Evolutionary conservation across 352 stramenopile species (phyloP).

Genomic region (Phytophthora pseudosyringae): DNA sequence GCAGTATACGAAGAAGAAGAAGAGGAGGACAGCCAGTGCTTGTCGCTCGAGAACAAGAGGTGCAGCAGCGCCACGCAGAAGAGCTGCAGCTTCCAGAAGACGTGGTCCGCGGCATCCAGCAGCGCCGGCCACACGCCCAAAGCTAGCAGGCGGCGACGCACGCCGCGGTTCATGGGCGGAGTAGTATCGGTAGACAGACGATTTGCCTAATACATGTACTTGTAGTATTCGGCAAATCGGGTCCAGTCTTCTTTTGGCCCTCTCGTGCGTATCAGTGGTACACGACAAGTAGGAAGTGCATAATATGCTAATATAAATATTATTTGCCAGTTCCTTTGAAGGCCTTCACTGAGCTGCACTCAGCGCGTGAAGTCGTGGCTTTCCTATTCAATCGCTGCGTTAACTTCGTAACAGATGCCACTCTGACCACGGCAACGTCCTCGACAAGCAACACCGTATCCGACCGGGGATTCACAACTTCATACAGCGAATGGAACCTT

Average conservation of each 20-base stretch:
- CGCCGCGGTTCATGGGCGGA: constrained; percentile 24
- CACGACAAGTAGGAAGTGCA: too few species aligned
- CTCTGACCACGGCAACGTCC: background rate
- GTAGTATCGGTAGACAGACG: too few species aligned
- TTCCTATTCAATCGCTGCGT: too few species aligned
- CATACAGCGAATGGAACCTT: constrained; percentile 1
- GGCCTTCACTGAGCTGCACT: too few species aligned
- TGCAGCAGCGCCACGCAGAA: constrained; percentile 66
- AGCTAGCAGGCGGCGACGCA: constrained; percentile 20
- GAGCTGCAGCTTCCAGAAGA: constrained; percentile 73
- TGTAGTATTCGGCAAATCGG: too few species aligned
- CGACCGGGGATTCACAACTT: constrained; percentile 5
- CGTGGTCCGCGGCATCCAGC: constrained; percentile 46
- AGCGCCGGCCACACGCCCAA: constrained; percentile 36
- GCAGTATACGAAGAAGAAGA: background rate
- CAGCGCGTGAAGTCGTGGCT: too few species aligned
- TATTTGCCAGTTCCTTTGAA: too few species aligned
- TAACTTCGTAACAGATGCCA: too few species aligned
- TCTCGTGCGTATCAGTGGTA: too few species aligned
- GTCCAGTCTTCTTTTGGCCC: too few species aligned
- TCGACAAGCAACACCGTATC: constrained; percentile 9
- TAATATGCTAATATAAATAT: too few species aligned
- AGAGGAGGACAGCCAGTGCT: constrained; percentile 40
- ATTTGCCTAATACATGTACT: too few species aligned
- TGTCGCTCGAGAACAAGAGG: constrained; percentile 79